Conservation (phyloP, 2,329 filamentous ascomycete species). For the Fusarium guadeloupense region DNA sequence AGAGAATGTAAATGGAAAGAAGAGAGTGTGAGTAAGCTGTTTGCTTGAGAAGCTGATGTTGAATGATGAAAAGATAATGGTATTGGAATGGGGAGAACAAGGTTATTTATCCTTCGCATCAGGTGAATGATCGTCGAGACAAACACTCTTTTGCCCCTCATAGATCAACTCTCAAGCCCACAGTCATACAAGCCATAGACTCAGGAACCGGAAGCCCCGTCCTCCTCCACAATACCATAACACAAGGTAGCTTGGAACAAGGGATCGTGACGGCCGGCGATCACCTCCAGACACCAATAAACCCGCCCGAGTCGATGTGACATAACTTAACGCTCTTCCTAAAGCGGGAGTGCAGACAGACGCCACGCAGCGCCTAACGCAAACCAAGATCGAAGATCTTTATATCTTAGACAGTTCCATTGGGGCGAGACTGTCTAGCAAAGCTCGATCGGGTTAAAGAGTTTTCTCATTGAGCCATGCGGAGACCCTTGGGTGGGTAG, state of each 20-base stretch:
- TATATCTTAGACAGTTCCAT: neutral
- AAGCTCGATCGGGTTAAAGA: neutral
- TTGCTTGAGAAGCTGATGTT: slow-evolving; percentile 39
- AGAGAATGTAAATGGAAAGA: slow-evolving; percentile 21
- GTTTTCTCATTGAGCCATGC: neutral
- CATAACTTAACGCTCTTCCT: slow-evolving; percentile 5
- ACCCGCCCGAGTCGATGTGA: neutral
- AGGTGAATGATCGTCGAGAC: neutral
- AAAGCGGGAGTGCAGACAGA: slow-evolving; percentile 26
- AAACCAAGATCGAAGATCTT: neutral
- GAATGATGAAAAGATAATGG: slow-evolving; percentile 20
- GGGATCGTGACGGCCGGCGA: neutral
- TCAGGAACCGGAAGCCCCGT: slow-evolving; percentile 33
- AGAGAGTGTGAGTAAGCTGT: slow-evolving; percentile 32
- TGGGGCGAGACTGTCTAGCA: slow-evolving; percentile 8
- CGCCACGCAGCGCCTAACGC: slow-evolving; percentile 26
- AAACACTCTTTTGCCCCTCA: neutral
- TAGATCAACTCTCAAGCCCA: slow-evolving; percentile 7
- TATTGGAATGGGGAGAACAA: slow-evolving; percentile 5
- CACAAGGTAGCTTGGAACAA: neutral
- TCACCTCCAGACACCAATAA: slow-evolving; percentile 7
- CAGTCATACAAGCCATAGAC: neutral
- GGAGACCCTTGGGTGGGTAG: neutral
- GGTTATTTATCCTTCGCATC: slow-evolving; percentile 37
- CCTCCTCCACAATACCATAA: slow-evolving; percentile 19